These are phyloP conservation scores for Tricholoma hemisulphureum DNA, from an alignment of 768 basidiomycete genomes.

Conservation along the genomic window DNA sequence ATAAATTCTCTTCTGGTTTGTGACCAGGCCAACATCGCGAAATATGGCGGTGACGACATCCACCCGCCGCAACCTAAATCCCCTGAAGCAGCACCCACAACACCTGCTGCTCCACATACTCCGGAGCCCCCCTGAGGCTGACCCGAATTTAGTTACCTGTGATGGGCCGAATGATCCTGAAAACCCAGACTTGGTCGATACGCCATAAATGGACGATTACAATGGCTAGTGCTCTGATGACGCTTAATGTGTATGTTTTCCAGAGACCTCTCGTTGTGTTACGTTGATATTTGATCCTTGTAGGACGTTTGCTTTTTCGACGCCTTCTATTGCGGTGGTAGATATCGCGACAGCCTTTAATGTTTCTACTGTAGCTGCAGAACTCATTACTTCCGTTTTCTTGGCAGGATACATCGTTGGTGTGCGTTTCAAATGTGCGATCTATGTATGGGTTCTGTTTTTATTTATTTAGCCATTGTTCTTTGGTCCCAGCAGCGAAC, in stretches of 20 bases:
- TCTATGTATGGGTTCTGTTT: not conserved
- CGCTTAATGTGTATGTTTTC: conserved; percentile 53
- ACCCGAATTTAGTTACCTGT: conserved; percentile 46
- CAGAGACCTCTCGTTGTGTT: not conserved
- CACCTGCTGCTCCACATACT: conserved; percentile 16
- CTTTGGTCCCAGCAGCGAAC: conserved; percentile 64
- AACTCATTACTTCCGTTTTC: conserved; percentile 50
- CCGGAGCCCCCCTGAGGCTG: conserved; percentile 4
- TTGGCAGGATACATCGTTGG: conserved; percentile 52
- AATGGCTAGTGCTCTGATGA: conserved; percentile 42
- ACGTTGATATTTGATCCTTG: not conserved
- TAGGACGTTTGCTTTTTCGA: conserved; percentile 62
- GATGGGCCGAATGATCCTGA: conserved; percentile 52
- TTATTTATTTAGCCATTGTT: conserved; percentile 40
- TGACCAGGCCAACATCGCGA: conserved; percentile 27
- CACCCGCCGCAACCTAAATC: conserved; percentile 25
- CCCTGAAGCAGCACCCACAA: conserved; percentile 9
- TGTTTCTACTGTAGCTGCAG: conserved; percentile 41
- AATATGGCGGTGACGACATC: conserved; percentile 32
- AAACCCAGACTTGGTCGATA: conserved; percentile 57
- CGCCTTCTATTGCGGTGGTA: conserved; percentile 42
- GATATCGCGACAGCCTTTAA: conserved; percentile 40
- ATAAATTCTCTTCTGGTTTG: not conserved
- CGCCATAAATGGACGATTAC: conserved; percentile 50
- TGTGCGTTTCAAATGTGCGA: conserved; percentile 25